Conservation (phyloP, 2,329 filamentous ascomycete genomes). For the Pseudogymnoascus sp. region DNA sequence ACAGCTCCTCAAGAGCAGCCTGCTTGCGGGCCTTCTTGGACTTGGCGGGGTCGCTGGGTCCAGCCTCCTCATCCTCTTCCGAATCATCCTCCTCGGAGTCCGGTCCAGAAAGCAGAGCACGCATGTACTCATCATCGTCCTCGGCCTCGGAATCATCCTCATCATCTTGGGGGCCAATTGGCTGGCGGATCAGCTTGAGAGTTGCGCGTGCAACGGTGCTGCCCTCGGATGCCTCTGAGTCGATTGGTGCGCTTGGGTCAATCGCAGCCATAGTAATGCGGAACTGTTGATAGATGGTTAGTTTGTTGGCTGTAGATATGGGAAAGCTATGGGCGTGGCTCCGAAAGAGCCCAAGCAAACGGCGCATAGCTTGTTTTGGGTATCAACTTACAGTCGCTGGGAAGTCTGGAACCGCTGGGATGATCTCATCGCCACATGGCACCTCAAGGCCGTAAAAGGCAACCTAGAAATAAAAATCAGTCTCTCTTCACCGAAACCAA, state of each 20-base stretch:
- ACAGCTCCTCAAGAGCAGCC: conserved; percentile 70
- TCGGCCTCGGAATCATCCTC: conserved; percentile 56
- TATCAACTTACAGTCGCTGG: conserved; percentile 68
- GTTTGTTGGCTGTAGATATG: neutral
- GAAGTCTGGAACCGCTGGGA: conserved; percentile 71
- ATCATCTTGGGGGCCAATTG: conserved; percentile 37
- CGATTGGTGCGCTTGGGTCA: conserved; percentile 73
- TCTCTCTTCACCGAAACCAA: neutral
- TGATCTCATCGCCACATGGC: conserved; percentile 73
- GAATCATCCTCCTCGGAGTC: conserved; percentile 42
- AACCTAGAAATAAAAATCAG: conserved; percentile 37
- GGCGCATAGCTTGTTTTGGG: neutral
- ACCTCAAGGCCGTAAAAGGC: conserved; percentile 90
- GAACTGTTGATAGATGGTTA: conserved; percentile 51
- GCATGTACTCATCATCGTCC: conserved; percentile 59
- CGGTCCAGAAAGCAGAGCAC: conserved; percentile 42
- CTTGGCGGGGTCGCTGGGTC: conserved; percentile 86
- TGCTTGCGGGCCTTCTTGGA: conserved; percentile 78
- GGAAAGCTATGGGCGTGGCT: neutral
- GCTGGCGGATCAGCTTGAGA: conserved; percentile 79
- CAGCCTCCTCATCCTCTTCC: conserved; percentile 65
- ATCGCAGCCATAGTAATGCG: conserved; percentile 98
- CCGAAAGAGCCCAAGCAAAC: neutral
- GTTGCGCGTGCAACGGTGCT: conserved; percentile 68
- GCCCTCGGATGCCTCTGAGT: conserved; percentile 56